Conservation (phyloP, 2,329 filamentous ascomycete species). For the Arthrocladium fulminans region DNA sequence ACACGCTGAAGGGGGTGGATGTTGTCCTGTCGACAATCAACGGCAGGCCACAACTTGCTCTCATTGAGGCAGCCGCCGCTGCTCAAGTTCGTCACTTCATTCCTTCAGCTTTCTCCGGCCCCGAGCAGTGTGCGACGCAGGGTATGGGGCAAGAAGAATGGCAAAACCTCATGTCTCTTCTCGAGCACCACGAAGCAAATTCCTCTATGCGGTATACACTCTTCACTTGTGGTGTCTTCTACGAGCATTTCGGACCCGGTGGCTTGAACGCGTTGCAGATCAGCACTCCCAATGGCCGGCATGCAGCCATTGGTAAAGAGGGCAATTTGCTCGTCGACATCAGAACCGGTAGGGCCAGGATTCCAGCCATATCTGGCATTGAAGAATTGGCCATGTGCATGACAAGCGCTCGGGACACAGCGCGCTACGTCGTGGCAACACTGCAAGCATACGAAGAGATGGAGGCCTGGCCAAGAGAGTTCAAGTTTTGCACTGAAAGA, state of each 20-base stretch:
- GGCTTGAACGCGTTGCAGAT: slow-evolving; percentile 55
- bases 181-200: slow-evolving; percentile 45
- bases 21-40: slow-evolving; percentile 67
- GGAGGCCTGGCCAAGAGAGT: slow-evolving; percentile 57
- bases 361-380: slow-evolving; percentile 41
- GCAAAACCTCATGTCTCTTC: slow-evolving; percentile 50
- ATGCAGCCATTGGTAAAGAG: slow-evolving; percentile 41
- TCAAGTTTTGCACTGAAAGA: slow-evolving; percentile 60
- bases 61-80: slow-evolving; percentile 62
- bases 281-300: slow-evolving; percentile 29
- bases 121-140: slow-evolving; percentile 1
- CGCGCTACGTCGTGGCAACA: slow-evolving; percentile 56
- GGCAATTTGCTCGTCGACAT: slow-evolving; percentile 61
- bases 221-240: slow-evolving; percentile 67
- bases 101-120: slow-evolving; percentile 66
- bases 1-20: slow-evolving; percentile 62
- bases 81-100: slow-evolving; percentile 60
- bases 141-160: slow-evolving; percentile 39
- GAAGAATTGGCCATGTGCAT: slow-evolving; percentile 49
- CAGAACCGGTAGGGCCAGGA: slow-evolving; percentile 48
- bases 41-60: slow-evolving; percentile 55
- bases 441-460: slow-evolving; percentile 49
- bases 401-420: slow-evolving; percentile 62
- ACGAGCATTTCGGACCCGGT: slow-evolving; percentile 62
- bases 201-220: slow-evolving; percentile 56